Percentiles rank a stretch among this genome's conserved stretches.
phyloP scores from a whole-genome alignment of 2,329 filamentous ascomycete species.

The Fusarium nisikadoi region DNA sequence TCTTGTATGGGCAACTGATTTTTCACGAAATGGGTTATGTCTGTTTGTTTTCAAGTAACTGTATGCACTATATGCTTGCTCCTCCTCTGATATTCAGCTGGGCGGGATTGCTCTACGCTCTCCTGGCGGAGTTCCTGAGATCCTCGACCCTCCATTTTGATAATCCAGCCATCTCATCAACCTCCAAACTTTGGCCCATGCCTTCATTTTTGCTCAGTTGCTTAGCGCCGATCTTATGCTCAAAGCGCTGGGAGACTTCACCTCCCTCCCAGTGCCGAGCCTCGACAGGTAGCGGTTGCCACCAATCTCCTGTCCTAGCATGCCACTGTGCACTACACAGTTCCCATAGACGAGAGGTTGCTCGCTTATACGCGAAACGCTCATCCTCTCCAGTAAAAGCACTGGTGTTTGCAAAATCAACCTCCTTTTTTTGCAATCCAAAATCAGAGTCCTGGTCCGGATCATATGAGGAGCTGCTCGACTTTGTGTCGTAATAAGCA shows the following conservation, averaged over 20 bases:
- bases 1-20: slow-evolving; percentile 24
- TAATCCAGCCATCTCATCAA: slow-evolving; percentile 54
- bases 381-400: slow-evolving; percentile 85
- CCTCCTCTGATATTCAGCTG: not conserved
- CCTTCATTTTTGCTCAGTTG: slow-evolving; percentile 39
- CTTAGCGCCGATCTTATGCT: slow-evolving; percentile 1
- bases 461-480: slow-evolving; percentile 60
- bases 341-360: slow-evolving; percentile 82
- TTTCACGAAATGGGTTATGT: slow-evolving; percentile 16
- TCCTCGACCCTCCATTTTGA: slow-evolving; percentile 52
- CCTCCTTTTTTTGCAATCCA: slow-evolving; percentile 50
- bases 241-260: slow-evolving; percentile 38
- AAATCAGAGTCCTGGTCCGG: slow-evolving; percentile 69
- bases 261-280: slow-evolving; percentile 74
- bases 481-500: slow-evolving; percentile 67
- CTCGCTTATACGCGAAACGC: slow-evolving; percentile 82
- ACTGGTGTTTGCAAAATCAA: slow-evolving; percentile 75
- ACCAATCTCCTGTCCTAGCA: slow-evolving; percentile 72
- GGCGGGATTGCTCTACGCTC: slow-evolving; percentile 9
- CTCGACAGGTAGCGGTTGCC: slow-evolving; percentile 73
- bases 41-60: not conserved
- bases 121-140: slow-evolving; percentile 42
- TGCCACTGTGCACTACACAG: slow-evolving; percentile 81
- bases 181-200: slow-evolving; percentile 49
- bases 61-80: not conserved